These are phyloP conservation scores for Rhizoctonia solani DNA, from an alignment of 1,284 basidiomycete genomes.

Conservation along the genomic window DNA sequence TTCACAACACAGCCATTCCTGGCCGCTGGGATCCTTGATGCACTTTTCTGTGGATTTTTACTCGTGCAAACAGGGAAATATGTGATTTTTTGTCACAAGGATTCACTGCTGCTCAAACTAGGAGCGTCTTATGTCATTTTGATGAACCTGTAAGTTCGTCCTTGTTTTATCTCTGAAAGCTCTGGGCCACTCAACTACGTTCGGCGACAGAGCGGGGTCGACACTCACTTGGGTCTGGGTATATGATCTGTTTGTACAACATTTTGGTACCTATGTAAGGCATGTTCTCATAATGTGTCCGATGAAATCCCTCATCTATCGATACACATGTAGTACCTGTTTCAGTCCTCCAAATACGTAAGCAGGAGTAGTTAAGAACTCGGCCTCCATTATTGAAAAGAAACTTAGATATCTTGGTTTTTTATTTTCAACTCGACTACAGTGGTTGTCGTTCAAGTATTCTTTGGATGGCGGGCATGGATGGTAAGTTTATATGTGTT, in stretches of 20 bases:
- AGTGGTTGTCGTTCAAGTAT: not conserved
- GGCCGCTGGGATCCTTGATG: not conserved
- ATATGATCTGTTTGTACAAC: not conserved
- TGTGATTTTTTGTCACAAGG: not conserved
- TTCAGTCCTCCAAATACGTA: not conserved
- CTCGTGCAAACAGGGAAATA: not conserved
- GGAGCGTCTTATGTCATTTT: not conserved
- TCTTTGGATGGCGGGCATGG: constrained; percentile 11
- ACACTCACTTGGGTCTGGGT: constrained; percentile 8
- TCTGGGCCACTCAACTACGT: not conserved
- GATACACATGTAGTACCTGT: not conserved
- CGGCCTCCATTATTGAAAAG: not conserved
- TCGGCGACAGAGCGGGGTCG: not conserved
- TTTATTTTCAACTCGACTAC: constrained; percentile 1
- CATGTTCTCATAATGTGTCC: not conserved
- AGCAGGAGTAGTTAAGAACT: not conserved
- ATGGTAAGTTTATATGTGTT: not conserved
- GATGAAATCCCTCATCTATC: not conserved
- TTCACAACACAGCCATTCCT: not conserved
- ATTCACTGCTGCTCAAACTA: not conserved
- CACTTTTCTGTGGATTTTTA: constrained; percentile 1
- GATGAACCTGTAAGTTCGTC: constrained; percentile 3
- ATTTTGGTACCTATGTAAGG: constrained; percentile 9
- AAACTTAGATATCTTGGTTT: not conserved
- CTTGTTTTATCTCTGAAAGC: not conserved